Conservation (phyloP, 1,139 yeast species). For the Debaryomyces psychrophilus region DNA sequence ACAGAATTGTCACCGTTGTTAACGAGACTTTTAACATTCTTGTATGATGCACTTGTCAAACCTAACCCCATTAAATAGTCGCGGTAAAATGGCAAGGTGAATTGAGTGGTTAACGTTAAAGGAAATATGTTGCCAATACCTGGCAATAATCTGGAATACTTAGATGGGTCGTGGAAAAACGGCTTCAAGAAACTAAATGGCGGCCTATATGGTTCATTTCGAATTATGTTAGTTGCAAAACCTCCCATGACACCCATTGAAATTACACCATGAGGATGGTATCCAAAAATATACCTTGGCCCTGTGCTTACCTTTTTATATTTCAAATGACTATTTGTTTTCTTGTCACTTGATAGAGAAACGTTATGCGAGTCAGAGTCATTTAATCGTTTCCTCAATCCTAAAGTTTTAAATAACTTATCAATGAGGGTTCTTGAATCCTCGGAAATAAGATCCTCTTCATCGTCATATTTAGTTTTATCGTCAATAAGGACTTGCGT, state of each 20-base stretch:
- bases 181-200: conserved; percentile 57
- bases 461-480: conserved; percentile 37
- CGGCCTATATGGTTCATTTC: conserved; percentile 50
- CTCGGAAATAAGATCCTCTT: conserved; percentile 48
- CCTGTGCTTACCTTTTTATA: conserved; percentile 52
- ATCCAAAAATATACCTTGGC: conserved; percentile 85
- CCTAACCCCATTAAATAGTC: conserved; percentile 86
- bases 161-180: conserved; percentile 47
- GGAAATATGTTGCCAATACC: conserved; percentile 76
- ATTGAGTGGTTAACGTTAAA: conserved; percentile 81
- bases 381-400: conserved; percentile 44
- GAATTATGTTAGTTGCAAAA: conserved; percentile 74
- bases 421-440: conserved; percentile 42
- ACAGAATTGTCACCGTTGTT: conserved; percentile 70
- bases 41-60: conserved; percentile 79
- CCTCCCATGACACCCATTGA: conserved; percentile 92
- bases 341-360: conserved; percentile 5
- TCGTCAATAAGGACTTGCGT: conserved; percentile 36
- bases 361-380: conserved; percentile 24
- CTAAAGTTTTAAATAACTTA: conserved; percentile 38
- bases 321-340: conserved; percentile 12
- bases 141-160: conserved; percentile 63
- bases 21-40: conserved; percentile 68
- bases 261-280: conserved; percentile 96
- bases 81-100: conserved; percentile 83